phyloP scores from a whole-genome alignment of 23 red algal species.

The Gracilaria vermiculophylla region DNA sequence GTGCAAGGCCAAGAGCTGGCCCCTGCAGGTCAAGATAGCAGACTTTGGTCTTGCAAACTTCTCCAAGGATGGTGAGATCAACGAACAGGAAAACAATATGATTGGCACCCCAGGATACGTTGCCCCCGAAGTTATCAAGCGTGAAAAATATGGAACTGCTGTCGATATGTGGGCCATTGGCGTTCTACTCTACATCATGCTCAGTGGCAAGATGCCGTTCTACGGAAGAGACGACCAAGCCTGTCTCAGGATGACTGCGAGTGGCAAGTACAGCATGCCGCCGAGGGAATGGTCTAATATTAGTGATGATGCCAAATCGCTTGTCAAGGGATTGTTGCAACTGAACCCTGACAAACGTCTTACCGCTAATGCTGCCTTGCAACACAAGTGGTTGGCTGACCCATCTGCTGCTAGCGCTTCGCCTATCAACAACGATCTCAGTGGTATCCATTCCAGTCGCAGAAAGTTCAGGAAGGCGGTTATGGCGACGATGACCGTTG shows the following conservation, averaged over 20 bases:
- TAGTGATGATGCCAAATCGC: constrained; percentile 74
- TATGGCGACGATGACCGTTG: constrained; percentile 70
- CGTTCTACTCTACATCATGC: constrained; percentile 95
- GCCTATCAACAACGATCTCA: constrained; percentile 80
- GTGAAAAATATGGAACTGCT: constrained; percentile 66
- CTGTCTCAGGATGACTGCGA: constrained; percentile 77
- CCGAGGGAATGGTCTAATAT: constrained; percentile 78
- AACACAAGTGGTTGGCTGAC: constrained; percentile 84
- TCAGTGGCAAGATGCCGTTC: constrained; percentile 98
- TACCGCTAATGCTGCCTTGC: constrained; percentile 81
- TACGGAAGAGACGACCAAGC: constrained; percentile 88
- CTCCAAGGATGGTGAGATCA: constrained; percentile 60
- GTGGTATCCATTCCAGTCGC: constrained; percentile 71
- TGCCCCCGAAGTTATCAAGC: constrained; percentile 92
- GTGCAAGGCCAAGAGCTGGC: constrained; percentile 67
- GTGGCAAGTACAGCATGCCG: constrained; percentile 77
- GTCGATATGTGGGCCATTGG: constrained; percentile 97
- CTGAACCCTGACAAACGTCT: constrained; percentile 81
- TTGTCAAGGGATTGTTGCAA: constrained; percentile 84
- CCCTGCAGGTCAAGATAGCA: constrained; percentile 86
- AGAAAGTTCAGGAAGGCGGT: constrained; percentile 83
- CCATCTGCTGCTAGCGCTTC: constrained; percentile 31
- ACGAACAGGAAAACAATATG: constrained; percentile 24
- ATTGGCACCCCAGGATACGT: constrained; percentile 97
- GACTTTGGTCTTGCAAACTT: constrained; percentile 99